These are phyloP conservation scores for Letharia lupina DNA, from an alignment of 495 filamentous ascomycete genomes.

Conservation along the genomic window DNA sequence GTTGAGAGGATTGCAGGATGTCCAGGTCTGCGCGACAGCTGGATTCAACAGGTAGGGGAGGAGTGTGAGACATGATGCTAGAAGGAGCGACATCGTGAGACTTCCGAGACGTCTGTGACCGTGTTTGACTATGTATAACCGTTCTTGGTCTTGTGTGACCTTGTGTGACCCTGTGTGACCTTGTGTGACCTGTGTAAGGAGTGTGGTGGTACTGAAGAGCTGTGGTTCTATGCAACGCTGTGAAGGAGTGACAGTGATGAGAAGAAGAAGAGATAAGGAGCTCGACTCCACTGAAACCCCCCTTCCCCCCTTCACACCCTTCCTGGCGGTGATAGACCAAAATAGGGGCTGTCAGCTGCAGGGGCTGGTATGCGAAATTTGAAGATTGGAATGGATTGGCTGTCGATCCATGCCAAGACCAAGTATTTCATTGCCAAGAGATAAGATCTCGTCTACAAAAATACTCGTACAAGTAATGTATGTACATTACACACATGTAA, in stretches of 20 bases:
- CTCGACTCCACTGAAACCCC: too few relatives aligned
- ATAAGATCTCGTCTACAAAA: background rate
- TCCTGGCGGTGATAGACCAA: background rate
- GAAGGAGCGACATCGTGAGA: slow-evolving; percentile 7
- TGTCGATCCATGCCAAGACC: background rate
- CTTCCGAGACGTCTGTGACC: background rate
- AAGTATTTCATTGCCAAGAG: background rate
- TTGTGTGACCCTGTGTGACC: background rate
- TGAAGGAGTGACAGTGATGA: slow-evolving; percentile 8
- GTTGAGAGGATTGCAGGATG: slow-evolving; percentile 59
- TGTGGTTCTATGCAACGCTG: background rate
- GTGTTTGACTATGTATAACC: too few relatives aligned
- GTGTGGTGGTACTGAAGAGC: background rate
- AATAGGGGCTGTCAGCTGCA: background rate
- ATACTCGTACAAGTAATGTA: too few relatives aligned
- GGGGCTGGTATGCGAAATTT: slow-evolving; percentile 6
- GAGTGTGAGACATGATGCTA: slow-evolving; percentile 26
- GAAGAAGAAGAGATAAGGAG: too few relatives aligned
- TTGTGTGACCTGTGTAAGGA: background rate
- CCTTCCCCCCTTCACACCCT: background rate
- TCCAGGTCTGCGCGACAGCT: slow-evolving; percentile 52
- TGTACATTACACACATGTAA: too few relatives aligned
- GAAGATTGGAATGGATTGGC: slow-evolving; percentile 1
- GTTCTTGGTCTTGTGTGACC: too few relatives aligned
- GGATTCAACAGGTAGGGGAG: slow-evolving; percentile 33